Percentiles rank a stretch among this genome's conserved stretches.
Conservation (phyloP, 1,284 basidiomycete species). For the Tilletia walkeri region DNA sequence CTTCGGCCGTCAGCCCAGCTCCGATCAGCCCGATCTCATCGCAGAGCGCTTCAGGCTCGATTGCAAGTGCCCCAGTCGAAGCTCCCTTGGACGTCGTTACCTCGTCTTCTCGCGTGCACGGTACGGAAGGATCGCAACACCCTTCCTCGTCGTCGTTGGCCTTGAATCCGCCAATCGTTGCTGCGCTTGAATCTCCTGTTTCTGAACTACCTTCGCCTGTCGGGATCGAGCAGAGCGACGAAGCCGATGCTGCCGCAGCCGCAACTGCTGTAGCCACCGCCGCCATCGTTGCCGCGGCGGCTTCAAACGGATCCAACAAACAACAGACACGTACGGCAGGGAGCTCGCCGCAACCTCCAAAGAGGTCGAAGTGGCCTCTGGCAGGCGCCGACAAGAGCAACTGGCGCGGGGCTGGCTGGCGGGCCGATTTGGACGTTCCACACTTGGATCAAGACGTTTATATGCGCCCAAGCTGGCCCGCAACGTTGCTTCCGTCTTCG, state of each 20-base stretch:
- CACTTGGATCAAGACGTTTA: neutral
- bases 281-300: neutral
- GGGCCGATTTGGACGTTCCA: constrained; percentile 8
- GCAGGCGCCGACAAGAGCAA: constrained; percentile 2
- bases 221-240: neutral
- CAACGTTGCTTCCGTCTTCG: neutral
- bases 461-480: neutral
- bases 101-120: constrained; percentile 6
- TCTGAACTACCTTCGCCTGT: neutral
- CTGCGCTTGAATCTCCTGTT: neutral
- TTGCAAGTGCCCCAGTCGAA: neutral
- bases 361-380: neutral
- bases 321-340: neutral
- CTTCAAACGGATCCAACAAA: neutral
- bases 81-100: neutral
- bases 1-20: neutral
- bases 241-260: neutral
- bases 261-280: neutral
- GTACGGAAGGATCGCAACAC: neutral
- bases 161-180: neutral
- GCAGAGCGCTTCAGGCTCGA: neutral
- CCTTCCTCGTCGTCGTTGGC: neutral
- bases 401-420: constrained; percentile 14
- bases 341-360: neutral
- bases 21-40: neutral